Evolutionary conservation across 352 stramenopile genomes (phyloP), one percentile per base, ranked within the genome.

Genomic region (Phytophthora foliorum): DNA sequence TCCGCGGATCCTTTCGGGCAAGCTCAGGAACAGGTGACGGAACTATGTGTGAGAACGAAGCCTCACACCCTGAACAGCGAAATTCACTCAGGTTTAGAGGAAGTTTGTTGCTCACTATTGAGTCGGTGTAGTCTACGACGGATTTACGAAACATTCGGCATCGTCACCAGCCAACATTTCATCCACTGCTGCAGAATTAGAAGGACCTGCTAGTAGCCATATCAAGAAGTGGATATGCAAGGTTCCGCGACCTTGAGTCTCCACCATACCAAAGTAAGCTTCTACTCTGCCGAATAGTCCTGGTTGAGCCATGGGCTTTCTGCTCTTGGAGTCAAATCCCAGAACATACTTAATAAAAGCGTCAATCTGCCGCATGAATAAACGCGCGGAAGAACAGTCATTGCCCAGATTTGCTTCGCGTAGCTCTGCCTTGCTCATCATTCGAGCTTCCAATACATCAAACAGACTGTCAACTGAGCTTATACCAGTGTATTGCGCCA

Each of bases 401-500:
- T 66, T 57, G 0, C 27, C 22, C 27, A 32, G 8, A 9, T n/a
- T 66, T 4, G 46, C 58, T 39, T 66, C 27, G 24, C 48, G 25
- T 7, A 66, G 10, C 19, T 66, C 36, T 6, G 38, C 25, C 10
- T 66, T 66, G 21, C 16, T 66, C 4, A 48, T 46, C 6, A 53
- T 24, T 27, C 48, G 17, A 13, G 58, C 58, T 7, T 53, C 58
- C 17, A 58, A 11, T 6, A 39, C 5, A 16, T 58, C 58, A 22
- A 66, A 58, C 13, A 52, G 14, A 4, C 34, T 54, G 4, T 45
- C 11, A 21, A 66, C 36, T 3, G 58, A 46, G 19, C n/a, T 25
- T 34, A 58, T 52, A 3, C 57, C 57, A 9, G 48, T 36, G 9
- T 57, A 66, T 17, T 66, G 58, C 2, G 38, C 58, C 34, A 66